Base-by-base conservation (phyloP, 2,329 filamentous ascomycete species). In the Tothia fuscella region DNA sequence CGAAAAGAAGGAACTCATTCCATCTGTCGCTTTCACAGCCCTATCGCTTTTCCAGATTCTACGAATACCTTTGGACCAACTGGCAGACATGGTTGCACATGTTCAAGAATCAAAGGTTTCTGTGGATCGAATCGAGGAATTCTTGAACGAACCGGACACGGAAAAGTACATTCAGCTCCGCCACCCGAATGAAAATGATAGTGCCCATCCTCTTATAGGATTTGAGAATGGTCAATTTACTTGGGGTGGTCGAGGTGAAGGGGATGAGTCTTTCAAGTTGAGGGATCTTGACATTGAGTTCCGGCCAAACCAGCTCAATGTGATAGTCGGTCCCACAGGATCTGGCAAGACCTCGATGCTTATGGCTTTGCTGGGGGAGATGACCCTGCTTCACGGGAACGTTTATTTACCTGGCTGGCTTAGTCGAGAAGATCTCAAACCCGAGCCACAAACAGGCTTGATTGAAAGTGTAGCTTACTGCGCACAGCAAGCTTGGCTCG, bases 81-180 rank as follows among this genome's bases (percentile, higher is more conserved):
- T 98, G 41, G 91, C 91, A 38, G 91, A 98, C 61, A 98, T 98
- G 91, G 82, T 96, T 55, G 91, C 91, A 9, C 91, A 96, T 63
- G 88, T 98, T 3, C 87, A 95, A 64, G 91, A 98, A 62, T 85
- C 88, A 19, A 93, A 93, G 64, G 89, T 98, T 16, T 98, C 91
- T 0, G 79, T 98, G 39, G 88, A 95, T 55, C 88, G 91, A 68
- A 85, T 98, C 6, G 89, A 98, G 56, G 83, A 93, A 52, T 98
- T 95, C 53, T 63, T 98, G 31, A 79, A 73, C 44, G 91, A 98
- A 57, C 87, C 91, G 6, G 91, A 98, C 64, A 98, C 91, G 0
- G 86, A 93, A 45, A 98, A 98, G 60, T 96, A 95, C 56, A 69
- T 75, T 28, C 91, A 96, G 56, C 71, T 98, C 1, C 75, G 79